Conservation (phyloP, 805 yeast species). For the Yarrowia sp. region DNA sequence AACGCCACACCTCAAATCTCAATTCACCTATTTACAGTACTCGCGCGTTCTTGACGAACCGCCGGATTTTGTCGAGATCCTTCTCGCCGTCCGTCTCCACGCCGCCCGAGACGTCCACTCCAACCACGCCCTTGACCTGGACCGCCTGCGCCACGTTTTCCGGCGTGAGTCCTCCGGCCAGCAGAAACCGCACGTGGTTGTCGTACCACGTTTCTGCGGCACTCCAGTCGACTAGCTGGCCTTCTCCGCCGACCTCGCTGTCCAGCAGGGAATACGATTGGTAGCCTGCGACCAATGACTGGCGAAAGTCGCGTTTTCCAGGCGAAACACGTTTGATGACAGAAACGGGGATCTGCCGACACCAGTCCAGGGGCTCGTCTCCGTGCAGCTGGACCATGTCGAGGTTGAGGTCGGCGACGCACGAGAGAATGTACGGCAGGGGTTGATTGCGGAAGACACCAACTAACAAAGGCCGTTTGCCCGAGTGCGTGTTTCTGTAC, state of each 20-base stretch:
- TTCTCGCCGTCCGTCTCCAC: slow-evolving; percentile 79
- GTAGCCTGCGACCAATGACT: slow-evolving; percentile 38
- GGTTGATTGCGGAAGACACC: slow-evolving; percentile 90
- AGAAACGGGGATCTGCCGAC: slow-evolving; percentile 48
- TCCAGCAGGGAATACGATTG: slow-evolving; percentile 69
- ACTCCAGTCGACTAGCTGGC: slow-evolving; percentile 74
- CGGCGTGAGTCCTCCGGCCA: slow-evolving; percentile 90
- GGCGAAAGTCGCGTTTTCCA: slow-evolving; percentile 42
- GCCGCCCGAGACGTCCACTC: slow-evolving; percentile 95
- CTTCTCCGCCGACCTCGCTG: slow-evolving; percentile 91
- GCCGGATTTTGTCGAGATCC: slow-evolving; percentile 59
- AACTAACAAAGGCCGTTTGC: slow-evolving; percentile 64
- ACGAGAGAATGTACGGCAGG: slow-evolving; percentile 53
- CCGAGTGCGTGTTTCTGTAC: not conserved
- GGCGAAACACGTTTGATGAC: slow-evolving; percentile 75
- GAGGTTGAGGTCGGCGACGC: slow-evolving; percentile 46
- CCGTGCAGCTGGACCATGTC: slow-evolving; percentile 93
- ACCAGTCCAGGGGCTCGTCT: slow-evolving; percentile 53
- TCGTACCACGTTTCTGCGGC: slow-evolving; percentile 39
- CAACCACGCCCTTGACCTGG: slow-evolving; percentile 58
- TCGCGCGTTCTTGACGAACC: slow-evolving; percentile 56
- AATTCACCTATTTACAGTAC: not conserved
- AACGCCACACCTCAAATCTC: no score
- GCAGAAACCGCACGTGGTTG: slow-evolving; percentile 48
- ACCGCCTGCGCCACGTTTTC: slow-evolving; percentile 63